phyloP scores from a whole-genome alignment of 768 basidiomycete species.

The Amylocystis lapponica region DNA sequence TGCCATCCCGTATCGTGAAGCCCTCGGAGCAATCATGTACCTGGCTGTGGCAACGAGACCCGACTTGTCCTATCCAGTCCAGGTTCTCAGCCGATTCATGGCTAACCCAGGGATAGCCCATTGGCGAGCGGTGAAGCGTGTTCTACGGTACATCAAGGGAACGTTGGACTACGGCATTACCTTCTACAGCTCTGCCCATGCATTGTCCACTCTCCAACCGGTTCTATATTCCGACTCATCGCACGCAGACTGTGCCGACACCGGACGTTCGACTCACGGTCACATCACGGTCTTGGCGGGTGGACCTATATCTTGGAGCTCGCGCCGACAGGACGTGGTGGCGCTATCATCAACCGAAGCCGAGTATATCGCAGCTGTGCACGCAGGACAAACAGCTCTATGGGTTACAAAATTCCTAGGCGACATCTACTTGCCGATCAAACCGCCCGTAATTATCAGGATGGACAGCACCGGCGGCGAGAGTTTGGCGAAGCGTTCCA shows the following conservation, averaged over 20 bases:
- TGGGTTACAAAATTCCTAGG: conserved; percentile 1
- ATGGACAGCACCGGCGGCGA: conserved; percentile 1
- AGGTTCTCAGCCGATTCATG: conserved; percentile 9
- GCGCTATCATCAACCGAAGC: conserved; percentile 37
- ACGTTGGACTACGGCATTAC: conserved; percentile 13
- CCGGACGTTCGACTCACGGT: conserved; percentile 19
- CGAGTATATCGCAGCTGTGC: conserved; percentile 30
- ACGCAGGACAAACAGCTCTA: neutral
- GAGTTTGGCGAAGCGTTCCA: neutral
- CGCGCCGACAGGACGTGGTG: conserved; percentile 32
- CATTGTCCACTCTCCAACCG: neutral
- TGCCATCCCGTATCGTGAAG: conserved; percentile 1
- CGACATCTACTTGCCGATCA: neutral
- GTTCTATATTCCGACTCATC: neutral
- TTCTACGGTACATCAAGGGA: conserved; percentile 22
- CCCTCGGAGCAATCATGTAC: conserved; percentile 20
- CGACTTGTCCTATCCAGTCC: conserved; percentile 5
- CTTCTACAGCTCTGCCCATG: neutral
- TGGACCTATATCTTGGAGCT: conserved; percentile 35
- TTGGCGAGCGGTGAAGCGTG: conserved; percentile 17
- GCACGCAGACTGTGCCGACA: neutral
- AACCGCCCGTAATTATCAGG: neutral
- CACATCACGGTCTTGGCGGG: conserved; percentile 26
- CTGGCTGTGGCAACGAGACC: conserved; percentile 16
- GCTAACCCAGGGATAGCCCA: conserved; percentile 14